Evolutionary conservation across 2,329 filamentous ascomycete genomes (phyloP).

Genomic region (Epichloe brachyelytri): DNA sequence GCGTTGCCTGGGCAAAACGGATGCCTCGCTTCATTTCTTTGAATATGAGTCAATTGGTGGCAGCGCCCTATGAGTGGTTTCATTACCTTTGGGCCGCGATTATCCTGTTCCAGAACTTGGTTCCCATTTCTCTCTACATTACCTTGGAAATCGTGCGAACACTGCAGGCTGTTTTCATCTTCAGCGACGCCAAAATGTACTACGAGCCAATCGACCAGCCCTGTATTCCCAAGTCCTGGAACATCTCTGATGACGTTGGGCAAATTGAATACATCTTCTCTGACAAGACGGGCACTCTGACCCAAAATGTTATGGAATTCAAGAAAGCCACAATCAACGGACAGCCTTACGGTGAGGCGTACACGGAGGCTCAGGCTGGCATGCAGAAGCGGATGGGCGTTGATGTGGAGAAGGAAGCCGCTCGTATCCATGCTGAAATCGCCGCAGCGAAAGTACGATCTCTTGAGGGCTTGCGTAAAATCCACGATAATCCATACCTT

Average conservation of each 20-base stretch:
- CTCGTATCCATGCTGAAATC: conserved; percentile 63
- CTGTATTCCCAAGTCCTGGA: conserved; percentile 96
- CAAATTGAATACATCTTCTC: conserved; percentile 99
- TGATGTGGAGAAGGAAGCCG: conserved; percentile 70
- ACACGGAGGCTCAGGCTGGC: conserved; percentile 90
- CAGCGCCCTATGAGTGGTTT: conserved; percentile 69
- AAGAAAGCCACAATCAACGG: conserved; percentile 97
- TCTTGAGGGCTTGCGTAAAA: conserved; percentile 55
- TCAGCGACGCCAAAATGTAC: conserved; percentile 93
- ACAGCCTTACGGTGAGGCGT: conserved; percentile 92
- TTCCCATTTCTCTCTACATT: conserved; percentile 96
- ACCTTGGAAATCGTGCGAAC: conserved; percentile 92
- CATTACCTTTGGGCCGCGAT: conserved; percentile 89
- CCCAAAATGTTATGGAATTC: conserved; percentile 98
- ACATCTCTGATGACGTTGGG: conserved; percentile 93
- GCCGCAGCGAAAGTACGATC: conserved; percentile 62
- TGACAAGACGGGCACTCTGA: conserved; percentile 92
- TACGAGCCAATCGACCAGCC: conserved; percentile 89
- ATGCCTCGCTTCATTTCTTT: conserved; percentile 69
- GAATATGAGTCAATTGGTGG: conserved; percentile 75
- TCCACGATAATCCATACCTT: conserved; percentile 84
- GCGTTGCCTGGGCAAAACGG: conserved; percentile 60
- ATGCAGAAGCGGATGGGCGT: conserved; percentile 89
- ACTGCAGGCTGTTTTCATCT: conserved; percentile 91
- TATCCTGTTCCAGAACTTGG: conserved; percentile 96